Evolutionary conservation across 345 rosid genomes (phyloP), one percentile per base, ranked within the genome.

Genomic region (Dipteronia dyeriana): DNA sequence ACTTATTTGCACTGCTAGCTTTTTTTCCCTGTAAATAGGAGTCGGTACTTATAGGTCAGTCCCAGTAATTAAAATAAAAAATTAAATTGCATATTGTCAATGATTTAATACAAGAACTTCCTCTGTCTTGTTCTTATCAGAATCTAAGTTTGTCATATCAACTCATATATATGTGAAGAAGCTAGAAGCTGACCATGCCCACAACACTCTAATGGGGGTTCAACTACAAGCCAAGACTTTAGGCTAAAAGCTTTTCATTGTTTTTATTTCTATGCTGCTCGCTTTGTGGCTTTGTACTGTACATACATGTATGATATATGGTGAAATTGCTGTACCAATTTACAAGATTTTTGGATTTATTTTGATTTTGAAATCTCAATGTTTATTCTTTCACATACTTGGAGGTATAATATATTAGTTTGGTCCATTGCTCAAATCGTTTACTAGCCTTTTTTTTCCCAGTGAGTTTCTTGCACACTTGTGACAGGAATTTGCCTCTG

Each of bases 171-270:
- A 22, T 62, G 25, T 62, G 38, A 23, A 38, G 66, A 61, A 73
- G 73, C 62, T 63, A 68, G 14, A 34, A 8, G 61, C 56, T 56
- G 47, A 29, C 39, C 79, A 71, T 59, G 80, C 79, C 39, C 29
- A 66, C 73, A 34, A 26, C 13, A 10, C 7, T 14, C 39, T 51
- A 53, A 59, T 80, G 72, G 79, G n/a, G 73, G 56, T 71, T 59
- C 39, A 76, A 77, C 77, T 71, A 71, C 25, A 10, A 26, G 69
- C 25, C 9, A 26, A 47, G 60, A 11, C 54, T 39, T 8, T 9
- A 7, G 4, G n/a, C 29, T n/a, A 19, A 3, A 34, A 34, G 26
- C 10, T 41, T 41, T 39, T 20, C 20, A 72, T 16, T 61, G 26
- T 63, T 47, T 5, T 19, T 63, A 5, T 34, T 34, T 34, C 38